Evolutionary conservation across 352 stramenopile species (phyloP).

Genomic region (Pythium coloratum): DNA sequence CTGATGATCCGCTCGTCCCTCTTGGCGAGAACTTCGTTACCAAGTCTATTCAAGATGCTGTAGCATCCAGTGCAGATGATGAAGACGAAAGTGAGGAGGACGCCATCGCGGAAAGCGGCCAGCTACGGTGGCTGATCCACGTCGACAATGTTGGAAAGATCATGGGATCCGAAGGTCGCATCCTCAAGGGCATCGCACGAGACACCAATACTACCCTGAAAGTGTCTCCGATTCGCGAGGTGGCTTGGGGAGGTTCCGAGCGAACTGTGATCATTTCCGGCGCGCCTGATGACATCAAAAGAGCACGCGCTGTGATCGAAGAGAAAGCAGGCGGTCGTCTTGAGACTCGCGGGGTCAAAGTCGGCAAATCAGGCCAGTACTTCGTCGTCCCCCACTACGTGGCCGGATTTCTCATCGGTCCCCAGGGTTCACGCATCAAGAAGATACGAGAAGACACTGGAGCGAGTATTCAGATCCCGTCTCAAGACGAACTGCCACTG

Average conservation of each 20-base stretch:
- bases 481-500: constrained; percentile 48
- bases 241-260: constrained; percentile 45
- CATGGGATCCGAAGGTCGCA: constrained; percentile 53
- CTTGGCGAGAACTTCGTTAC: constrained; percentile 44
- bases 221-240: constrained; percentile 36
- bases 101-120: constrained; percentile 7
- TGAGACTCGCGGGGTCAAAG: constrained; percentile 25
- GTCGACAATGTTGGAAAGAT: constrained; percentile 55
- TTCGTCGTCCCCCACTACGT: constrained; percentile 60
- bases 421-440: constrained; percentile 37
- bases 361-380: constrained; percentile 49
- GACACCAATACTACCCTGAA: constrained; percentile 47
- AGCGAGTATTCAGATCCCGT: constrained; percentile 56
- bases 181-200: constrained; percentile 44
- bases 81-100: constrained; percentile 5
- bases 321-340: constrained; percentile 41
- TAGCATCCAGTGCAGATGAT: constrained; percentile 26
- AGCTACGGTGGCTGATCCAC: constrained; percentile 51
- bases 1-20: constrained; percentile 27
- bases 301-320: constrained; percentile 41
- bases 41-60: constrained; percentile 36
- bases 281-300: constrained; percentile 31
- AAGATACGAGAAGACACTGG: constrained; percentile 51
- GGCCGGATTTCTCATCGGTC: constrained; percentile 53
- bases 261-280: constrained; percentile 50